Base-by-base conservation (phyloP, 2,329 filamentous ascomycete genomes). In the Cordyceps fumosorosea region DNA sequence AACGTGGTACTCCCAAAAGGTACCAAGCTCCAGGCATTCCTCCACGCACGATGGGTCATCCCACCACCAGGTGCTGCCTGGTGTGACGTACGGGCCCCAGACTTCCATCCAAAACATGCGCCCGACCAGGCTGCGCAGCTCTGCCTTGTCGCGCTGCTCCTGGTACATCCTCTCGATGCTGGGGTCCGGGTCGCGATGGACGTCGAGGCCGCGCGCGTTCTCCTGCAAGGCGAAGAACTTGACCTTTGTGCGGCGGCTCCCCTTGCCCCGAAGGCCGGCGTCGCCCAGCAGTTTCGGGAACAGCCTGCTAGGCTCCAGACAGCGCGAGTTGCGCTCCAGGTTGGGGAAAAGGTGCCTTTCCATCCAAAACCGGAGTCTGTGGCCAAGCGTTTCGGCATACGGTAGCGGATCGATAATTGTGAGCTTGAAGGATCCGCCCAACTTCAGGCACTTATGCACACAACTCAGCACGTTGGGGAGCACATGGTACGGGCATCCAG, bases 351-450 rank as follows among this genome's bases (percentile, higher is more conserved):
- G 75, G 57, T 88, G 77, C 3, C 82, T 77, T 50, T 88, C 83
- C 2, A 90, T 75, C 87, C 87, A 90, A 1, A 75, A 71, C 42
- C 81, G 77, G 68, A 90, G 74, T 1, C 75, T 74, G 0, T 83
- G 84, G 0, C 87, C 88, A 26, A 84, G 75, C 0, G 81, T 85
- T 1, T 77, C 73, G 3, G 80, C 74, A 0, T 81, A 75, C 0
- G 88, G 88, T 8, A 82, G 74, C 0, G 87, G 84, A 62, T 90
- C 85, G 65, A 89, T 82, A 20, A 89, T 73, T 0, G 81, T 81
- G 18, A 90, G 72, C 63, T 87, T 80, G 14, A 89, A 71, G 6
- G 22, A 77, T 75, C 1, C 87, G 86, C 0, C 80, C 79, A 0
- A 77, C 3, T 78, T 75, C 3, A 90, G 77, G 37, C 81, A 80